Percentiles rank a stretch among this genome's conserved stretches.
Conservation (phyloP, 352 stramenopile genomes). For the Phytophthora sansomeana region DNA sequence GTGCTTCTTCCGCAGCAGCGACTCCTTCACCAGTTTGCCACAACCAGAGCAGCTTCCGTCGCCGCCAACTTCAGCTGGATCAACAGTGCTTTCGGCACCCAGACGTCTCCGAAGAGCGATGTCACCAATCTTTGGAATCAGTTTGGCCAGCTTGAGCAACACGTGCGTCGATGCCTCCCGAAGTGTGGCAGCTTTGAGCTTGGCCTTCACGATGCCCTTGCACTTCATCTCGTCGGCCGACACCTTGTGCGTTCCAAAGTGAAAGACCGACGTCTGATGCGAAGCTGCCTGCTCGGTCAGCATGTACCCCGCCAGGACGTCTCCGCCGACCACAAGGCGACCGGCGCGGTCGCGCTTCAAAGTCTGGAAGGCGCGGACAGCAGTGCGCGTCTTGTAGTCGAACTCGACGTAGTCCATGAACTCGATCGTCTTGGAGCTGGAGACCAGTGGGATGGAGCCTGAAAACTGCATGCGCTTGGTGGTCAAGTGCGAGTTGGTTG, state of each 20-base stretch:
- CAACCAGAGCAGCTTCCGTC: constrained; percentile 43
- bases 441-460: constrained; percentile 36
- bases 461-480: constrained; percentile 45
- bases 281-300: constrained; percentile 27
- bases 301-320: constrained; percentile 38
- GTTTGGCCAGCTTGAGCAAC: constrained; percentile 41
- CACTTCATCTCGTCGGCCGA: constrained; percentile 7
- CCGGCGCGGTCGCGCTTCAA: constrained; percentile 30
- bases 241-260: constrained; percentile 31
- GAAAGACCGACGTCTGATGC: constrained; percentile 48
- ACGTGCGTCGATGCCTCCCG: constrained; percentile 29
- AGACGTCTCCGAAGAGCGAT: constrained; percentile 42
- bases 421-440: constrained; percentile 41
- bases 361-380: constrained; percentile 37
- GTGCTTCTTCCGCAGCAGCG: constrained; percentile 47
- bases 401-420: constrained; percentile 43
- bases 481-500: constrained; percentile 22
- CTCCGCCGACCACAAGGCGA: constrained; percentile 34
- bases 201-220: constrained; percentile 30
- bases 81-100: constrained; percentile 30
- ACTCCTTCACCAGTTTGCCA: constrained; percentile 36
- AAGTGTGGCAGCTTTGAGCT: constrained; percentile 26
- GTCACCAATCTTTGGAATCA: constrained; percentile 43
- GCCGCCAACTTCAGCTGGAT: constrained; percentile 11
- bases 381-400: constrained; percentile 33